phyloP scores from a whole-genome alignment of 352 stramenopile genomes.

The Chrysophaeum taylorii region DNA sequence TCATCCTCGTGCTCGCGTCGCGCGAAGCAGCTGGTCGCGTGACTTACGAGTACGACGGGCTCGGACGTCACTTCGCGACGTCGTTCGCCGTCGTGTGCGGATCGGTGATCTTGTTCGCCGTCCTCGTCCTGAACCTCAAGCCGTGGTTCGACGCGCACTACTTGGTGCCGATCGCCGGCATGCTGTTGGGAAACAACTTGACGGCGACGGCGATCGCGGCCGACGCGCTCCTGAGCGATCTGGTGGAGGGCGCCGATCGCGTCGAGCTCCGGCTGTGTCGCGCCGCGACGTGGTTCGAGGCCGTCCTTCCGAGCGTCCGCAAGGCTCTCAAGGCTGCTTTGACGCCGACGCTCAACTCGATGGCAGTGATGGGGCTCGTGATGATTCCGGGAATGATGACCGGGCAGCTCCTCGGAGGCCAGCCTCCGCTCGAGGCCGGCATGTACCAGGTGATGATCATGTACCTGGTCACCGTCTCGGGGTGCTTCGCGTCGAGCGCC shows the following conservation, averaged over 20 bases:
- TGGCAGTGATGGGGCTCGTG: slow-evolving; percentile 51
- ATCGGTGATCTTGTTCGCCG: slow-evolving; percentile 36
- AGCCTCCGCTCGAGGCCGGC: slow-evolving; percentile 41
- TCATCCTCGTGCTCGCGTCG: slow-evolving; percentile 20
- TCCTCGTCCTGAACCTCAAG: slow-evolving; percentile 37
- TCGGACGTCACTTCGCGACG: background rate
- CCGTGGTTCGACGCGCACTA: slow-evolving; percentile 48
- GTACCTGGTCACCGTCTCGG: slow-evolving; percentile 43
- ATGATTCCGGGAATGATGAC: slow-evolving; percentile 57
- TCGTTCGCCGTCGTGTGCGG: slow-evolving; percentile 6
- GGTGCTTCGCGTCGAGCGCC: background rate
- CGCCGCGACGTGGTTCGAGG: slow-evolving; percentile 42
- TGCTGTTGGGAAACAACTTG: slow-evolving; percentile 56
- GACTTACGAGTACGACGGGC: slow-evolving; percentile 15
- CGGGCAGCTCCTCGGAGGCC: slow-evolving; percentile 53
- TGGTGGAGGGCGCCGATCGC: slow-evolving; percentile 41
- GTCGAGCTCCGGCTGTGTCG: slow-evolving; percentile 49
- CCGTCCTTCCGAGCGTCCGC: slow-evolving; percentile 32
- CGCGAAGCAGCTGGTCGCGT: slow-evolving; percentile 11
- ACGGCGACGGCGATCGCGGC: slow-evolving; percentile 42
- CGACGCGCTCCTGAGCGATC: slow-evolving; percentile 37
- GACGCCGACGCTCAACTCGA: slow-evolving; percentile 47
- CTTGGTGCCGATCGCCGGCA: slow-evolving; percentile 51
- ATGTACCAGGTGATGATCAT: slow-evolving; percentile 59
- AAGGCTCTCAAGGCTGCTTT: slow-evolving; percentile 36